phyloP scores from a whole-genome alignment of 257 asterid genomes.

The Linaria vulgaris region DNA sequence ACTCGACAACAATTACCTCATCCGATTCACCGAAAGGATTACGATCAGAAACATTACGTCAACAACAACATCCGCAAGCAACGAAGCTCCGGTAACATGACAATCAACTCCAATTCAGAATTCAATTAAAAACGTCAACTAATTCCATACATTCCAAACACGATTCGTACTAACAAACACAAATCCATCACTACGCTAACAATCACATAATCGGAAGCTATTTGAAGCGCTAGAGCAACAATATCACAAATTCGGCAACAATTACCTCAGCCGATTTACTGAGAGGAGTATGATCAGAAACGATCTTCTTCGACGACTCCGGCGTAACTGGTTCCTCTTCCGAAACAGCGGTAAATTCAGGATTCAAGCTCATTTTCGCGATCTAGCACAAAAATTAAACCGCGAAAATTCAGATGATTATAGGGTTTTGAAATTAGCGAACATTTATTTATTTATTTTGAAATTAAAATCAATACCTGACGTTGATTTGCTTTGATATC shows the following conservation, averaged over 20 bases:
- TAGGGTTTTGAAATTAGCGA: neutral
- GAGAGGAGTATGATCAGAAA: constrained; percentile 30
- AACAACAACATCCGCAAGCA: too few species aligned
- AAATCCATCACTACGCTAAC: too few species aligned
- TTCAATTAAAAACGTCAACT: too few species aligned
- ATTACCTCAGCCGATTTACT: constrained; percentile 44
- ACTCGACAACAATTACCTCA: too few species aligned
- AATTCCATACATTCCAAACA: too few species aligned
- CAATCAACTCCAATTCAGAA: too few species aligned
- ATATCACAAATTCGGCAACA: too few species aligned
- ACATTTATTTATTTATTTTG: too few species aligned
- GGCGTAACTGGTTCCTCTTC: constrained; percentile 32
- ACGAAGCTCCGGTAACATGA: too few species aligned
- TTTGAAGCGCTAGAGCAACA: too few species aligned
- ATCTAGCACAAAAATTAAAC: constrained; percentile 29
- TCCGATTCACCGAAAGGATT: constrained; percentile 32
- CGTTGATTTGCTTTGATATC: constrained; percentile 36
- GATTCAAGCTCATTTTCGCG: constrained; percentile 37
- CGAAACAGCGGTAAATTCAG: constrained; percentile 33
- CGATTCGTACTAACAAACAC: too few species aligned
- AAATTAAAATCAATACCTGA: constrained; percentile 38
- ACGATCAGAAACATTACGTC: constrained; percentile 33
- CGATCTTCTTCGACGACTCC: constrained; percentile 33
- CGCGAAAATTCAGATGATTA: neutral
- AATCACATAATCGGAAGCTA: too few species aligned